Evolutionary conservation across 495 filamentous ascomycete species (phyloP).

Genomic region (Podospora anserina): DNA sequence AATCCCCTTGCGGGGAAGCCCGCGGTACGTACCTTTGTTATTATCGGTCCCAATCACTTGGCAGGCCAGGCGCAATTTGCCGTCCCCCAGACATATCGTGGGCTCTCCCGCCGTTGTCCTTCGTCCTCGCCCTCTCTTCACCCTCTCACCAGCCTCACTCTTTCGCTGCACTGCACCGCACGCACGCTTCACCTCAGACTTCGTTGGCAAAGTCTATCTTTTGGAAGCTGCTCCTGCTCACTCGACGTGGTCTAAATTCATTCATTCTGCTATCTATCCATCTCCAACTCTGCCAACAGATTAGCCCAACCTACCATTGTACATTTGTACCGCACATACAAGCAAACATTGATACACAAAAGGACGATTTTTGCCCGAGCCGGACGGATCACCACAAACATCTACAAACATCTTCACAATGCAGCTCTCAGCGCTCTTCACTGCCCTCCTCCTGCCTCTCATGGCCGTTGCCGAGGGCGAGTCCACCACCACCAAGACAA

Average conservation of each 20-base stretch:
- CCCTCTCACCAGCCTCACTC: constrained; percentile 14
- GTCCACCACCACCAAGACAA: constrained; percentile 45
- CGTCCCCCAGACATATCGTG: constrained; percentile 15
- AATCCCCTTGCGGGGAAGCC: constrained; percentile 16
- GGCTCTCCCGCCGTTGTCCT: constrained; percentile 13
- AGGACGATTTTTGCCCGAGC: neutral
- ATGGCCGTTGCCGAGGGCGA: constrained; percentile 36
- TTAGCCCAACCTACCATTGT: neutral
- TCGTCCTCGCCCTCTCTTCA: constrained; percentile 13
- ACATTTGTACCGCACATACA: neutral
- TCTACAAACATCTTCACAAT: constrained; percentile 24
- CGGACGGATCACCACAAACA: neutral
- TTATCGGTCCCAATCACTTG: constrained; percentile 16
- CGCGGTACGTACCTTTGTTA: constrained; percentile 8
- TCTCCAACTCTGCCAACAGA: no score
- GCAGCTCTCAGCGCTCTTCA: constrained; percentile 31
- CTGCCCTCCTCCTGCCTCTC: constrained; percentile 46
- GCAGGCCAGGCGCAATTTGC: constrained; percentile 25
- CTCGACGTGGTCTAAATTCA: constrained; percentile 34
- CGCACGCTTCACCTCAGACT: constrained; percentile 39
- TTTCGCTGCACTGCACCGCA: constrained; percentile 4
- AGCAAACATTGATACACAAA: neutral
- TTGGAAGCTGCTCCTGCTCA: constrained; percentile 37
- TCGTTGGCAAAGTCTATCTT: constrained; percentile 58
- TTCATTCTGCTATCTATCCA: constrained; percentile 2